Evolutionary conservation across 768 basidiomycete genomes (phyloP), one percentile per base, ranked within the genome.

Genomic region (Tulasnella calospora): DNA sequence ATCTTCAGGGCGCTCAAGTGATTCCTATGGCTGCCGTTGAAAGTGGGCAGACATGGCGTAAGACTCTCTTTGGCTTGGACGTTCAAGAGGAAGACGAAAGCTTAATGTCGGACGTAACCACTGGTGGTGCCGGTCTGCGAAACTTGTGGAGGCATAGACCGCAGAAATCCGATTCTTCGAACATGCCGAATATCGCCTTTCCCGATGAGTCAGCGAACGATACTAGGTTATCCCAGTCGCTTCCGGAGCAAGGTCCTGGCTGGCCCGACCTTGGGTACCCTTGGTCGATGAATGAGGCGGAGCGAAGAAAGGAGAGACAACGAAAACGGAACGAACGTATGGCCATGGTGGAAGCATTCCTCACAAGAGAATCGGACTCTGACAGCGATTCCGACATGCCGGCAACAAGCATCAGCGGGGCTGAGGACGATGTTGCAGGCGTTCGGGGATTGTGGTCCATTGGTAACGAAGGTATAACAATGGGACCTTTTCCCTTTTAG

Each of bases 221-320:
- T 90, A 93, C 79, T 90, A 92, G 73, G 86, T 94, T 73, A 90
- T 94, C 17, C 89, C 94, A 71, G 90, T 19, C 93, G 94, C 51
- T 94, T 92, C 23, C 94, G 82, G 70, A 72, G 1, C 87, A 88
- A 46, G 88, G 84, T 75, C 92, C 92, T 13, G 91, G 92, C 82
- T 94, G 94, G 93, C 91, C 91, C 9, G 94, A 95, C 81, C 80
- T 86, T 10, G 90, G 90, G 83, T 94, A 94, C 81, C 93, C 94
- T 30, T 95, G 93, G 94, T 88, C 88, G 72, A 82, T 91, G 80
- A 86, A 90, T 76, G 86, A 85, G n/a, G 86, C 89, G 80, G 88
- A 91, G 82, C 87, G 88, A 41, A 85, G 85, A 33, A 88, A 90
- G 72, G 80, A 86, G 70, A 86, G 86, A 33, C 88, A 87, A 81